Percentiles rank a stretch among this genome's conserved stretches.
These are phyloP conservation scores for Halophytophthora batemanensis DNA, from an alignment of 352 stramenopile genomes.

Conservation along the genomic window DNA sequence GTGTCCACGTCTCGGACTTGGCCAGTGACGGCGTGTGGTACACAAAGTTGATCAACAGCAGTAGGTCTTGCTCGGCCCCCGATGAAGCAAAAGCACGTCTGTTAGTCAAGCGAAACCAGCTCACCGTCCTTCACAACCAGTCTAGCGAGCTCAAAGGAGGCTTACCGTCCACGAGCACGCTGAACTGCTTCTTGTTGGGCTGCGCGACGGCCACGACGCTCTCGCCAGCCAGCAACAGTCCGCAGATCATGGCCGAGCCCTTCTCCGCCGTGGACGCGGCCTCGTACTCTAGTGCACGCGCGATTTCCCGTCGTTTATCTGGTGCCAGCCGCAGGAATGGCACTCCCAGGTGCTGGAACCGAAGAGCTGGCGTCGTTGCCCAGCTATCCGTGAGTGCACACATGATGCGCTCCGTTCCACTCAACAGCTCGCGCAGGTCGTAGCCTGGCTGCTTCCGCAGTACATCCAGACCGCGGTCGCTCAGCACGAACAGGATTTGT, in stretches of 20 bases:
- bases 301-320: conserved; percentile 37
- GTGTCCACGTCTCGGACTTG: conserved; percentile 70
- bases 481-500: conserved; percentile 67
- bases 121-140: not conserved
- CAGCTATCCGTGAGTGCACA: conserved; percentile 39
- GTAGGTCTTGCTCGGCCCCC: conserved; percentile 34
- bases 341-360: conserved; percentile 46
- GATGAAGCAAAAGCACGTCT: not conserved
- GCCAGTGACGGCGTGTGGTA: conserved; percentile 60
- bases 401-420: conserved; percentile 55
- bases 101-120: not conserved
- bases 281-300: conserved; percentile 46
- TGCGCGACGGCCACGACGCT: conserved; percentile 57
- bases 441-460: conserved; percentile 57
- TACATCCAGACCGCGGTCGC: conserved; percentile 53
- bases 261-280: conserved; percentile 10
- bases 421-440: conserved; percentile 67
- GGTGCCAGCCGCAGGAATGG: conserved; percentile 47
- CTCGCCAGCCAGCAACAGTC: conserved; percentile 42
- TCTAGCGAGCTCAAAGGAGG: not conserved
- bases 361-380: conserved; percentile 28
- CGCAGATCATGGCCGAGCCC: conserved; percentile 49
- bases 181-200: conserved; percentile 62
- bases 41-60: conserved; percentile 72
- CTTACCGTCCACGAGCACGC: conserved; percentile 56